Evolutionary conservation across 768 basidiomycete species (phyloP).

Genomic region (Pulveroboletus sp.): DNA sequence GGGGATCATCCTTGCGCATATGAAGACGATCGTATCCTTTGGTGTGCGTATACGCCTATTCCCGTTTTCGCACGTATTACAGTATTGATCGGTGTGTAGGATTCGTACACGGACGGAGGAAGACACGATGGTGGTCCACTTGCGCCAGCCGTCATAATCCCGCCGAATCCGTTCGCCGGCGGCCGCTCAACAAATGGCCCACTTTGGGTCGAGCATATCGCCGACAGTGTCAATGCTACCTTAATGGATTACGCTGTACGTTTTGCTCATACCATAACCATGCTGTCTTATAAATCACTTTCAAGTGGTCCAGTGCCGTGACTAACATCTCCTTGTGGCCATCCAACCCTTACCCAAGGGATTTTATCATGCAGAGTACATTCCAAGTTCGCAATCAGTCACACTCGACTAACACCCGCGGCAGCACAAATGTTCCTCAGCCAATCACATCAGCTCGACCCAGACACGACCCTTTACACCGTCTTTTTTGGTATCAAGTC

Average conservation of each 20-base stretch:
- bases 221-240: constrained; percentile 35
- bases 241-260: constrained; percentile 53
- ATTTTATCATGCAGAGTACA: constrained; percentile 48
- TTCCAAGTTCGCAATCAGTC: background rate
- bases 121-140: constrained; percentile 44
- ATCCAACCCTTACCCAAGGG: constrained; percentile 43
- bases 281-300: background rate
- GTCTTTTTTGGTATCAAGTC: constrained; percentile 58
- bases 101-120: constrained; percentile 52
- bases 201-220: constrained; percentile 50
- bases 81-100: constrained; percentile 23
- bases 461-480: constrained; percentile 47
- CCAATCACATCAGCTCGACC: constrained; percentile 43
- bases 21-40: constrained; percentile 52
- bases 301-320: constrained; percentile 39
- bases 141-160: constrained; percentile 38
- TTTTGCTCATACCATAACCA: background rate
- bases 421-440: constrained; percentile 42
- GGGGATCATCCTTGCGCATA: constrained; percentile 35
- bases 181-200: constrained; percentile 51
- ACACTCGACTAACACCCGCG: background rate
- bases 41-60: no score
- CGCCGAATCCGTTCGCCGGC: constrained; percentile 45
- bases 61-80: background rate
- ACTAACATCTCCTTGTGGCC: constrained; percentile 51